Evolutionary conservation across 1,284 basidiomycete genomes (phyloP).

Genomic region (Microstroma glucosiphilum): DNA sequence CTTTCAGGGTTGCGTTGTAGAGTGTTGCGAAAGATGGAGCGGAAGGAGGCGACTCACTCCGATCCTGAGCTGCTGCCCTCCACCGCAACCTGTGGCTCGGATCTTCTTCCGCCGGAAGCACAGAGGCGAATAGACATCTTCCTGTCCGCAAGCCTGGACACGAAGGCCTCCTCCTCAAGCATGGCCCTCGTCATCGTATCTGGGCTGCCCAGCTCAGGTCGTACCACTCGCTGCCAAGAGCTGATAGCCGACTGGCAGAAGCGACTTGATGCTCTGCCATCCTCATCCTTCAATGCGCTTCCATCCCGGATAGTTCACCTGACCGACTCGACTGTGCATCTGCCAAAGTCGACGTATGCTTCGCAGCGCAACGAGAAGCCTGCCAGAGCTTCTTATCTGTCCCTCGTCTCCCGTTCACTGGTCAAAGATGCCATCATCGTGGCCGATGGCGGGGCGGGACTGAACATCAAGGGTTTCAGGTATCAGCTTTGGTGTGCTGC

Average conservation of each 20-base stretch:
- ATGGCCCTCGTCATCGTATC: conserved; percentile 93
- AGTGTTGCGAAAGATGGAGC: too few species aligned
- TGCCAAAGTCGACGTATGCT: conserved; percentile 63
- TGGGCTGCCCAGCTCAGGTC: conserved; percentile 85
- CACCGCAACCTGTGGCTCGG: too few species aligned
- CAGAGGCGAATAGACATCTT: too few species aligned
- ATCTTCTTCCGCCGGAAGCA: too few species aligned
- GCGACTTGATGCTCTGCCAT: conserved; percentile 58
- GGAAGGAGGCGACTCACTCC: too few species aligned
- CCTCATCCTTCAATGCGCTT: conserved; percentile 55
- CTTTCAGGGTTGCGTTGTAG: too few species aligned
- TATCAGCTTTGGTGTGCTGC: conserved; percentile 98
- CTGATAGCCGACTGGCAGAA: conserved; percentile 62
- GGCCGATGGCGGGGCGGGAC: conserved; percentile 68
- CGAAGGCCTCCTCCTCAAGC: not conserved
- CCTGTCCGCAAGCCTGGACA: too few species aligned
- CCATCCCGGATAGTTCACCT: conserved; percentile 58
- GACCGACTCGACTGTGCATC: conserved; percentile 68
- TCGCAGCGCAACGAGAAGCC: conserved; percentile 73
- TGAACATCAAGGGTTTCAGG: conserved; percentile 91
- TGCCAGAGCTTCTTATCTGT: conserved; percentile 78
- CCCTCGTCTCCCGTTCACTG: conserved; percentile 72
- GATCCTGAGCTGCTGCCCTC: too few species aligned
- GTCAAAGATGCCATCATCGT: conserved; percentile 71
- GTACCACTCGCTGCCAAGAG: conserved; percentile 67